These are phyloP conservation scores for Apiosordaria backusii DNA, from an alignment of 495 filamentous ascomycete genomes.

Conservation along the genomic window DNA sequence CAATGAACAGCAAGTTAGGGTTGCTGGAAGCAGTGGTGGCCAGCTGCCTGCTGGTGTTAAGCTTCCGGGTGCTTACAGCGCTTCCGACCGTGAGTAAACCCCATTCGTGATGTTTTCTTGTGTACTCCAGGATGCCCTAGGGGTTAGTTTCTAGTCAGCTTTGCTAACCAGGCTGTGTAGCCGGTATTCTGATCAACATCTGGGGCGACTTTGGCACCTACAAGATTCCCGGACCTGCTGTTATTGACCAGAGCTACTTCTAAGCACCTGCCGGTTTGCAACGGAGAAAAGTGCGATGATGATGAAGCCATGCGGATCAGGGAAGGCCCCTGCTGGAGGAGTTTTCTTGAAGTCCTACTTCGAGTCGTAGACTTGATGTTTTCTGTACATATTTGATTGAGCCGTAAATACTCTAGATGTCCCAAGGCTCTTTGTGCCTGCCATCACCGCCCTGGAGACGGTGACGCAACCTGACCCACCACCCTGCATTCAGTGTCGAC, in stretches of 20 bases:
- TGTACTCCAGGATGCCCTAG: too few relatives aligned
- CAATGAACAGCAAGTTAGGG: constrained; percentile 40
- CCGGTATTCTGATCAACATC: constrained; percentile 44
- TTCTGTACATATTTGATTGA: background rate
- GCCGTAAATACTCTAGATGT: background rate
- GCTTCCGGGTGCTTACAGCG: constrained; percentile 49
- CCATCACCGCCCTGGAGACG: background rate
- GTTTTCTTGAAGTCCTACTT: too few relatives aligned
- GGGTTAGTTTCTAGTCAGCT: too few relatives aligned
- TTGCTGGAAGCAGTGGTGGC: constrained; percentile 38
- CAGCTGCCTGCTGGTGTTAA: constrained; percentile 40
- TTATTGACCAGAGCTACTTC: constrained; percentile 27
- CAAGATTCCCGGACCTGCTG: constrained; percentile 32
- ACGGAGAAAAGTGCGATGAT: background rate
- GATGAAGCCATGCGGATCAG: background rate
- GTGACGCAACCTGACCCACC: background rate
- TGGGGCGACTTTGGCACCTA: constrained; percentile 40
- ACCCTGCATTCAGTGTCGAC: background rate
- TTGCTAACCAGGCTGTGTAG: background rate
- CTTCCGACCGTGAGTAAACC: constrained; percentile 30
- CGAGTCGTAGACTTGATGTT: background rate
- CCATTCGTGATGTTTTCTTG: background rate
- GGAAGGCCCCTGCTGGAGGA: background rate
- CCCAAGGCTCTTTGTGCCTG: background rate
- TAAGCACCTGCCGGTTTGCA: background rate